A percentile compares a stretch with the other conserved stretches of the same genome.
Evolutionary conservation across 495 filamentous ascomycete species (phyloP).

Genomic region (Penicillium crystallinum): DNA sequence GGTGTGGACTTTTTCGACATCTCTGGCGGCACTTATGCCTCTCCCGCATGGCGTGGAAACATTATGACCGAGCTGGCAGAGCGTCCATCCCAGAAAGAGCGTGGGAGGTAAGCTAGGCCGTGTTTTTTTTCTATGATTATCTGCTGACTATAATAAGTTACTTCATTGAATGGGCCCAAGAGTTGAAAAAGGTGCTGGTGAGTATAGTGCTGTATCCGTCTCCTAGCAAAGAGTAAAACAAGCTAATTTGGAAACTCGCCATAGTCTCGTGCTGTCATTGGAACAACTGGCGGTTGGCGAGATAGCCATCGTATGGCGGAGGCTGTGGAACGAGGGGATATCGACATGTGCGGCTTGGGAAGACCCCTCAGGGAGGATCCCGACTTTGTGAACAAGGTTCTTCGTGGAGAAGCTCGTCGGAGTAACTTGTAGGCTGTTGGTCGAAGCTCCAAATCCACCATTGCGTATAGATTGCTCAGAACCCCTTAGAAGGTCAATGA

Average conservation of each 20-base stretch:
- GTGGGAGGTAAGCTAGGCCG: constrained; percentile 3
- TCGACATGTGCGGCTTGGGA: constrained; percentile 16
- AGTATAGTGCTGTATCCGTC: too few relatives aligned
- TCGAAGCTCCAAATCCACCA: not conserved
- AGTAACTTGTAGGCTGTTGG: constrained; percentile 2
- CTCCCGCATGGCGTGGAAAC: constrained; percentile 17
- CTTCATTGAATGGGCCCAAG: constrained; percentile 17
- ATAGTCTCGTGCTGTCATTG: constrained; percentile 16
- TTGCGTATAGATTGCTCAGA: not conserved
- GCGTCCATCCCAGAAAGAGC: constrained; percentile 11
- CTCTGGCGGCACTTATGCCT: constrained; percentile 15
- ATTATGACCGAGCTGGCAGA: constrained; percentile 14
- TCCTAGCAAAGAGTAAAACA: too few relatives aligned
- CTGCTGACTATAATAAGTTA: constrained; percentile 2
- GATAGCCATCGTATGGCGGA: constrained; percentile 15
- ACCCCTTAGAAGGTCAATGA: too few relatives aligned
- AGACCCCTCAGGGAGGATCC: constrained; percentile 14
- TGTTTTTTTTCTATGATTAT: not conserved
- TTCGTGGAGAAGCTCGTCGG: constrained; percentile 4
- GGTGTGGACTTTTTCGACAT: constrained; percentile 18
- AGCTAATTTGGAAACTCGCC: too few relatives aligned
- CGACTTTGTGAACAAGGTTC: constrained; percentile 10
- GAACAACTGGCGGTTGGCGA: constrained; percentile 15
- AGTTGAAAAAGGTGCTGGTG: constrained; percentile 16
- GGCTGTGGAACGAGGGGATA: constrained; percentile 11